Base-by-base conservation (phyloP, 441 rosid genomes). In the Raphanus hybrid region DNA sequence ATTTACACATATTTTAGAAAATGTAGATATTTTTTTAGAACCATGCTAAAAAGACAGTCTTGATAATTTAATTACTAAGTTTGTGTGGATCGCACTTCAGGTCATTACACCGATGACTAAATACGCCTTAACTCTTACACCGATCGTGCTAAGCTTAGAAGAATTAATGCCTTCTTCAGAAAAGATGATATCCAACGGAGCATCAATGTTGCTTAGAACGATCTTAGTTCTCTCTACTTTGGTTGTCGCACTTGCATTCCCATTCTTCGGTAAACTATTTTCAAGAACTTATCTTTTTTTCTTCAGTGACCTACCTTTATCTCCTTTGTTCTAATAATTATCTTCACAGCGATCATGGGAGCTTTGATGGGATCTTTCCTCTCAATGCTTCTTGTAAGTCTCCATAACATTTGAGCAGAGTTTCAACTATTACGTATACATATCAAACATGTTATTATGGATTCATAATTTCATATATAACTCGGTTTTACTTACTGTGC, bases 21-120 rank as follows among this genome's bases (percentile, higher is more conserved):
- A 12, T 48, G 16, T 48, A 48, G 54, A 48, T 3, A 4, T 48
- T 48, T 48, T 48, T 1, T 48, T 41, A 43, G 50, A 43, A 43
- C 48, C 50, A 43, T 11, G 54, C n/a, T 16, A n/a, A 48, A 48
- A 48, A 2, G 54, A n/a, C 54, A 2, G 15, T 11, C 8, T 48
- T 12, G 15, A 48, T 48, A 6, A 9, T 32, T 26, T n/a, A 34
- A 34, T 75, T 69, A 23, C 6, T 72, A 7, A 20, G 10, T n/a
- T 59, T 23, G 39, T 27, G 48, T 59, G 10, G 39, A 60, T 12
- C 27, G 39, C 3, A 8, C 61, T 72, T 64, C 71, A 94, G 97
- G 92, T 90, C 18, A 83, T 92, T 65, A 88, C 85, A 74, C 97
- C 97, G 6, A 78, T 91, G 88, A 82, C 97, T 16, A 94, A 94